Percentiles rank a stretch among this genome's conserved stretches.
Evolutionary conservation across 306 rosid species (phyloP).

Genomic region (Delonix regia): DNA sequence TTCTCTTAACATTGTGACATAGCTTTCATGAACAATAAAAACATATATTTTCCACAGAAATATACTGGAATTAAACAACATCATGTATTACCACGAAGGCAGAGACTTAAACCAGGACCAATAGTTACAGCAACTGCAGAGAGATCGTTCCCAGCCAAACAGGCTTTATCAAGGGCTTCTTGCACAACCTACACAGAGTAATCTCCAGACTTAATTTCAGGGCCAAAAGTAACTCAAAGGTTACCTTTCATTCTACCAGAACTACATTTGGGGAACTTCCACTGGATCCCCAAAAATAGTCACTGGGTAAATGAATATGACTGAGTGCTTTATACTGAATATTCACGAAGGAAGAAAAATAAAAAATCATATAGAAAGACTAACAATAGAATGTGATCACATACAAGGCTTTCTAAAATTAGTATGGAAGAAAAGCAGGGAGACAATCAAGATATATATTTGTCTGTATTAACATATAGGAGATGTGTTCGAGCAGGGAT

Average conservation of each 20-base stretch:
- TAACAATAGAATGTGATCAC: neutral
- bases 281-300: slow-evolving; percentile 10
- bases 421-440: slow-evolving; percentile 2
- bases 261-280: slow-evolving; percentile 16
- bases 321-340: neutral
- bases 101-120: slow-evolving; percentile 98
- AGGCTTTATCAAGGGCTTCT: slow-evolving; percentile 86
- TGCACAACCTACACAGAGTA: slow-evolving; percentile 78
- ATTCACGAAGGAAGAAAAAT: slow-evolving; percentile 1
- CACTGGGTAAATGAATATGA: slow-evolving; percentile 11
- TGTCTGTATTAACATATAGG: slow-evolving; percentile 2
- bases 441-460: neutral
- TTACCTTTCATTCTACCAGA: slow-evolving; percentile 32
- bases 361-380: neutral
- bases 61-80: neutral
- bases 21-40: too few species aligned
- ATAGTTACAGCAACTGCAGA: slow-evolving; percentile 97
- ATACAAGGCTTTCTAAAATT: slow-evolving; percentile 8
- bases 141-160: slow-evolving; percentile 69
- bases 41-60: too few species aligned
- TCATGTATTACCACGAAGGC: slow-evolving; percentile 79
- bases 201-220: slow-evolving; percentile 23
- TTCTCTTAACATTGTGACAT: too few species aligned
- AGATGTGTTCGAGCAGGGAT: slow-evolving; percentile 15
- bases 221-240: slow-evolving; percentile 13